These are phyloP conservation scores for Oryza rufipogon DNA, from an alignment of 176 grass and related monocot species.

Conservation along the genomic window DNA sequence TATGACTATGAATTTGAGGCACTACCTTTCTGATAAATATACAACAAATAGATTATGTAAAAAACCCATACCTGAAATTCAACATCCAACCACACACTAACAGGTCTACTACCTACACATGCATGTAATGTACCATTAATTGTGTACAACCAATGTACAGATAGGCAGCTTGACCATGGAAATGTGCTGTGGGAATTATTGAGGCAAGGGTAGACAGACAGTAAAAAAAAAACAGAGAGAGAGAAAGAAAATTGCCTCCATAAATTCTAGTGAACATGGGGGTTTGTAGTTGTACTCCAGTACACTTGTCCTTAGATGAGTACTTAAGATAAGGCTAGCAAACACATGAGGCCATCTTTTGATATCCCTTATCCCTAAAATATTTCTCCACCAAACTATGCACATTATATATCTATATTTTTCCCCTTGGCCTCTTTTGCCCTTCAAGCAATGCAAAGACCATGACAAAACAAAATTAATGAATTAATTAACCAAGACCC, in stretches of 20 bases:
- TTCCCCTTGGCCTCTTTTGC: constrained; percentile 37
- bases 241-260: background rate
- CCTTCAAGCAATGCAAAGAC: constrained; percentile 41
- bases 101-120: constrained; percentile 45
- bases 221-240: background rate
- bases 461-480: background rate
- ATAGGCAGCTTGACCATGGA: constrained; percentile 45
- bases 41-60: background rate
- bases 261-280: constrained; percentile 46
- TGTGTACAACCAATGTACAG: constrained; percentile 54
- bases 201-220: constrained; percentile 2
- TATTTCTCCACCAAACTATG: constrained; percentile 41
- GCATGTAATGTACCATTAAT: constrained; percentile 28
- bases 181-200: constrained; percentile 46
- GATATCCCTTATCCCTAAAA: constrained; percentile 42
- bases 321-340: constrained; percentile 55
- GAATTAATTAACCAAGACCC: background rate
- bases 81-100: constrained; percentile 11
- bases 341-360: constrained; percentile 54
- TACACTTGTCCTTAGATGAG: constrained; percentile 51
- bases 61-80: constrained; percentile 1
- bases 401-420: background rate
- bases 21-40: background rate
- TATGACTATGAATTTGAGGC: background rate
- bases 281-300: constrained; percentile 26